Base-by-base conservation (phyloP, 2,329 filamentous ascomycete genomes). In the Epicoccum nigrum region DNA sequence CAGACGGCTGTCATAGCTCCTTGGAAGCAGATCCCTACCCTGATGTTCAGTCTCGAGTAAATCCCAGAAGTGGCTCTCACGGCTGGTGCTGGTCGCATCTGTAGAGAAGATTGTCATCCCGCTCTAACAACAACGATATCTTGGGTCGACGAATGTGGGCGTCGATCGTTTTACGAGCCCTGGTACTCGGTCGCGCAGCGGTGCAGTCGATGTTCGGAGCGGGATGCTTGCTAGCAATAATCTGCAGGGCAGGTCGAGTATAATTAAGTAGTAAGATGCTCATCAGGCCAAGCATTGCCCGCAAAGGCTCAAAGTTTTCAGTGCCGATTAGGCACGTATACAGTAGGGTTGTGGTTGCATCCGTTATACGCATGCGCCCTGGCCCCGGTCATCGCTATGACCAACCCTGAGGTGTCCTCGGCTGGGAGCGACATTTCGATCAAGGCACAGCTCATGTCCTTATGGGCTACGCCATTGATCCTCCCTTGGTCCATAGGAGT, bases 301-400 rank as follows among this genome's bases (percentile, higher is more conserved):
- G 46, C 51, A 61, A 59, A 64, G 65, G 65, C 70, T 70, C n/a
- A n/a, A 70, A 69, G 70, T 58, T 62, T 47, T 52, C 56, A 60
- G 47, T 54, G 49, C 49, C 60, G 55, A 64, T 20, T 33, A 41
- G 37, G 25, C 16, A 51, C 11, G 45, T 37, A 42, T 20, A 31
- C 35, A 42, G 31, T 32, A 31, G 40, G 48, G 31, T 32, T 42
- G 32, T 20, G 20, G 61, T 56, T 62, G 51, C 55, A 55, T 33
- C 51, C 59, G 58, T 37, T 45, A 39, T 49, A 54, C 56, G 63
- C 64, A 67, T 56, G 54, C 51, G 62, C 60, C 65, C 63, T 54
- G 58, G 56, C 54, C 60, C 62, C 56, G 55, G 65, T 59, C 52
- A 42, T 59, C 44, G 58, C 61, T 59, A 62, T 59, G 56, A 55